Percentiles rank a stretch among this genome's conserved stretches.
Evolutionary conservation across 306 rosid species (phyloP).

Genomic region (Senna tora): DNA sequence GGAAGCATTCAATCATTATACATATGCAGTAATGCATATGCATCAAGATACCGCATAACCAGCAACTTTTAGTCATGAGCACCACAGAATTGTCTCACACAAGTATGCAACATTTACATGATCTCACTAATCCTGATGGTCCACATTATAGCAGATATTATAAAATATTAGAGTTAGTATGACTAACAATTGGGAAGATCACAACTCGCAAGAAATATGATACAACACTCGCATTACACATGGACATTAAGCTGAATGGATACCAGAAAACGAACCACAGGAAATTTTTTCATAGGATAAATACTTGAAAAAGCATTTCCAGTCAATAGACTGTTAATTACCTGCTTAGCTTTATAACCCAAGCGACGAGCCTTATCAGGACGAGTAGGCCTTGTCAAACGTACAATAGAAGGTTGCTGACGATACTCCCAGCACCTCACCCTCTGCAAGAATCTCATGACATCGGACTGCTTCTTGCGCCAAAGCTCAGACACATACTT

Average conservation of each 20-base stretch:
- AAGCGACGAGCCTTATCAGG: conserved; percentile 89
- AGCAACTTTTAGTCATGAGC: not conserved
- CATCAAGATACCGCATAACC: conserved; percentile 31
- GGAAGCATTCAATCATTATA: conserved; percentile 37
- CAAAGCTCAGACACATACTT: conserved; percentile 87
- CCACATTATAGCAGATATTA: too few relatives aligned
- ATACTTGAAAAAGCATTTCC: too few relatives aligned
- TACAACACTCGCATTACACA: too few relatives aligned
- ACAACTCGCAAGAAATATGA: too few relatives aligned
- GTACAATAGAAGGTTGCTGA: conserved; percentile 83
- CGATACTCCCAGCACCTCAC: conserved; percentile 97
- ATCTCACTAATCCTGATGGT: not conserved
- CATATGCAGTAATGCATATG: conserved; percentile 24
- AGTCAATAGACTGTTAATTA: not conserved
- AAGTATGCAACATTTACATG: not conserved
- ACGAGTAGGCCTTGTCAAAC: conserved; percentile 76
- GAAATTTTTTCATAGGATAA: too few relatives aligned
- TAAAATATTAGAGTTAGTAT: too few relatives aligned
- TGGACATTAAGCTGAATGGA: too few relatives aligned
- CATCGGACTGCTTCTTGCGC: conserved; percentile 92
- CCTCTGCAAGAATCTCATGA: conserved; percentile 83
- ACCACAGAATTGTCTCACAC: not conserved
- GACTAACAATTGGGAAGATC: too few relatives aligned
- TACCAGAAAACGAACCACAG: not conserved
- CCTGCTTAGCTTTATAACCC: conserved; percentile 96